phyloP scores from a whole-genome alignment of 805 yeast genomes.

The Teunomyces tritomae region DNA sequence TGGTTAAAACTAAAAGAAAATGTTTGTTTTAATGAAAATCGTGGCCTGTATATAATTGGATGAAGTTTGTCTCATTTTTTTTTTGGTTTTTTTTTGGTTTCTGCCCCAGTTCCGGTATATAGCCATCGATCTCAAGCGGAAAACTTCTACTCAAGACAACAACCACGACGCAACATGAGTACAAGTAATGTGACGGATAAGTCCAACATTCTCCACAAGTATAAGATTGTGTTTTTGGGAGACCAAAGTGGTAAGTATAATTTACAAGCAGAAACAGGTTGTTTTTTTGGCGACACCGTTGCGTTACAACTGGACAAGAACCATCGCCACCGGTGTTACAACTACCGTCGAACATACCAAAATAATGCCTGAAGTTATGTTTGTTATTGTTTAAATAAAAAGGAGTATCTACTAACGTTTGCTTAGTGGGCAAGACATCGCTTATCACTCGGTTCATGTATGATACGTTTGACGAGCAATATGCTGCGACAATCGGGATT shows the following conservation, averaged over 20 bases:
- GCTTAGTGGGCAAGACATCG: slow-evolving; percentile 86
- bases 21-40: background rate
- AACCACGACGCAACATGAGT: slow-evolving; percentile 3
- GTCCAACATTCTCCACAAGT: slow-evolving; percentile 52
- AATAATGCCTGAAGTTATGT: too few species aligned
- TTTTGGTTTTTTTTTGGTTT: background rate
- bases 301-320: background rate
- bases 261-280: background rate
- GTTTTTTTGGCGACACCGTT: background rate
- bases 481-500: slow-evolving; percentile 95
- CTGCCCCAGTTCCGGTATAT: background rate
- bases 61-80: too few species aligned
- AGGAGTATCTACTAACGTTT: slow-evolving; percentile 10
- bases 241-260: slow-evolving; percentile 73
- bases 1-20: slow-evolving; percentile 19
- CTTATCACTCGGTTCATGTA: slow-evolving; percentile 97
- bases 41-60: background rate
- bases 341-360: too few species aligned
- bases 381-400: too few species aligned
- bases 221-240: slow-evolving; percentile 93
- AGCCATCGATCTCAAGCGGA: background rate
- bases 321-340: too few species aligned
- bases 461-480: slow-evolving; percentile 94
- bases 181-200: slow-evolving; percentile 25
- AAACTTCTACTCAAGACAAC: slow-evolving; percentile 1